Evolutionary conservation across 495 filamentous ascomycete genomes (phyloP).

Genomic region (Aspergillus baeticus): DNA sequence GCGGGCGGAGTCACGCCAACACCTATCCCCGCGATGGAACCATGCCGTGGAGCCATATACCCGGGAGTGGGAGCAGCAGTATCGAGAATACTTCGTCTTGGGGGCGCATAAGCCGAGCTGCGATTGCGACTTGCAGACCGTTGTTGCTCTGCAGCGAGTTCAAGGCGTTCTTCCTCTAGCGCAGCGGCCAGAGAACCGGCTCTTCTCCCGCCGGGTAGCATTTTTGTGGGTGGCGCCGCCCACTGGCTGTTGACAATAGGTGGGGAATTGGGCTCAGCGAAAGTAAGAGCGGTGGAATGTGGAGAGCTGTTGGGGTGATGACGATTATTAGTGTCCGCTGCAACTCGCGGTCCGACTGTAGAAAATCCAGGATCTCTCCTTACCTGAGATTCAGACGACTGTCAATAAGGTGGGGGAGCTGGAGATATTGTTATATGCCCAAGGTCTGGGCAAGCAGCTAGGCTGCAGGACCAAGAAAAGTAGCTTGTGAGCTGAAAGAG

Average conservation of each 20-base stretch:
- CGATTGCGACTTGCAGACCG: constrained; percentile 27
- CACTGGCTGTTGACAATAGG: constrained; percentile 6
- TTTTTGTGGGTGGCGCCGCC: constrained; percentile 15
- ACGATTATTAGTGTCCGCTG: constrained; percentile 1
- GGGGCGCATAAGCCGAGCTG: constrained; percentile 15
- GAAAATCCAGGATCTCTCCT: background rate
- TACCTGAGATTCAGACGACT: background rate
- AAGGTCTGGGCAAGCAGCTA: constrained; percentile 4
- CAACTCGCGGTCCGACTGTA: background rate
- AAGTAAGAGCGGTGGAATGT: constrained; percentile 3
- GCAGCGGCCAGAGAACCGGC: constrained; percentile 17
- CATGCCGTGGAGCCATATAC: constrained; percentile 35
- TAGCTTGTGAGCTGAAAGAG: background rate
- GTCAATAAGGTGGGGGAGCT: constrained; percentile 6
- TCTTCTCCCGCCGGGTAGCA: constrained; percentile 7
- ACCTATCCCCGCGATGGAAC: constrained; percentile 40
- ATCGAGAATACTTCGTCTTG: constrained; percentile 28
- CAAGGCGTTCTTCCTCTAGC: constrained; percentile 25
- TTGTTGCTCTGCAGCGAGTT: constrained; percentile 15
- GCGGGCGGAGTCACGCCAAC: constrained; percentile 28
- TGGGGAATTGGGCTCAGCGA: constrained; percentile 12
- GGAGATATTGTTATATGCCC: constrained; percentile 3
- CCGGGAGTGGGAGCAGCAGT: constrained; percentile 22
- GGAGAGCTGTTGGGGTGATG: constrained; percentile 2
- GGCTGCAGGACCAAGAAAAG: no score